Conservation (phyloP, 106 monocot species). For the Agapanthus africanus region DNA sequence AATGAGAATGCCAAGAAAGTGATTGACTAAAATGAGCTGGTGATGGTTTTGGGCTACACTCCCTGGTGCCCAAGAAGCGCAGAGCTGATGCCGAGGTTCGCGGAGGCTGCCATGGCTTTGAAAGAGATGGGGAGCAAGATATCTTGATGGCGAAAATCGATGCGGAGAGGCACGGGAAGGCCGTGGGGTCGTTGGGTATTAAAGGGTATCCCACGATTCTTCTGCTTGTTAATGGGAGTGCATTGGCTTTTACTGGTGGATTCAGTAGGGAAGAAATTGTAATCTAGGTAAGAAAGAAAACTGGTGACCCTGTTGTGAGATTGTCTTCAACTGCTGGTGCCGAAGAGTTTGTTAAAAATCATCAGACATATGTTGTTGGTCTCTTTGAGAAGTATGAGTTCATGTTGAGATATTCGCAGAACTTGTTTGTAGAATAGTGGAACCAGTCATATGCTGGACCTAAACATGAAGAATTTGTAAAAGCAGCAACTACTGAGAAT, state of each 20-base stretch:
- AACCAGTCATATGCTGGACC: no score
- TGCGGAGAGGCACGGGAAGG: constrained; percentile 71
- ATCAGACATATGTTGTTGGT: no score
- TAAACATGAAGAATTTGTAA: no score
- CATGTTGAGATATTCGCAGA: no score
- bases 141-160: constrained; percentile 87
- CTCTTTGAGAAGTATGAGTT: no score
- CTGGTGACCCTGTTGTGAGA: no score
- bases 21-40: constrained; percentile 50
- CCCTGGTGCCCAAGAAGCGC: constrained; percentile 88
- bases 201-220: constrained; percentile 82
- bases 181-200: constrained; percentile 49
- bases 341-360: no score
- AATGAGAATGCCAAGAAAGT: constrained; percentile 67
- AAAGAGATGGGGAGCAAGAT: constrained; percentile 55
- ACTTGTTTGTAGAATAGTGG: no score
- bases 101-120: constrained; percentile 62
- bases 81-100: constrained; percentile 87
- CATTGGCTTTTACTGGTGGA: constrained; percentile 49
- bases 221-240: constrained; percentile 70
- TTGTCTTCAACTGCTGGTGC: no score
- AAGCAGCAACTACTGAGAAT: no score
- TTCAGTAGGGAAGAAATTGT: constrained; percentile 60
- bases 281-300: no score
- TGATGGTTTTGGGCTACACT: constrained; percentile 76